These are phyloP conservation scores for Rhizoctonia solani DNA, from an alignment of 1,284 basidiomycete genomes.

Conservation along the genomic window DNA sequence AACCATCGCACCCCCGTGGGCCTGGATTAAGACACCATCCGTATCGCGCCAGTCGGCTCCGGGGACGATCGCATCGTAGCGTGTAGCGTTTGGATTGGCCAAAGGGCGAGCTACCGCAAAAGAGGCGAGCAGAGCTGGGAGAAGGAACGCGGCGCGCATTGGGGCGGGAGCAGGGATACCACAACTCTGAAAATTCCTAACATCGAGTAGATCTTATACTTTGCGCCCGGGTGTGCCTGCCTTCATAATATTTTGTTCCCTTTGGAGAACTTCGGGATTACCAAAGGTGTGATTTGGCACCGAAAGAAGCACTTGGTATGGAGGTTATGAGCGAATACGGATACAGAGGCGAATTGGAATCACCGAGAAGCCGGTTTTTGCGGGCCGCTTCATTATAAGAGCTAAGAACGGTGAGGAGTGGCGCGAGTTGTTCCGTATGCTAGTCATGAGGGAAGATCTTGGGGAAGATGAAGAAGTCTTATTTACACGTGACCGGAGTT, in stretches of 20 bases:
- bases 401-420: neutral
- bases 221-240: too few species aligned
- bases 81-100: constrained; percentile 13
- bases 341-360: constrained; percentile 5
- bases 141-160: neutral
- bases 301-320: neutral
- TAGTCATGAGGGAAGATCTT: neutral
- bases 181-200: too few species aligned
- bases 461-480: neutral
- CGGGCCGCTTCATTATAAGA: constrained; percentile 28
- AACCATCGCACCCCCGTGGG: constrained; percentile 40
- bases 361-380: constrained; percentile 28
- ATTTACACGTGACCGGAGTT: too few species aligned
- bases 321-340: neutral
- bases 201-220: too few species aligned
- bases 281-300: constrained; percentile 10
- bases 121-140: neutral
- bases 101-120: neutral
- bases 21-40: constrained; percentile 39
- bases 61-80: constrained; percentile 38
- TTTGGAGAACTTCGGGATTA: too few species aligned
- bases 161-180: too few species aligned
- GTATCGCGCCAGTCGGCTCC: constrained; percentile 42
- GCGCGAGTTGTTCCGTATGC: neutral
- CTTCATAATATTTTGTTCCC: too few species aligned